Conservation (phyloP, 2,329 filamentous ascomycete genomes). For the Pseudogymnoascus sp. region DNA sequence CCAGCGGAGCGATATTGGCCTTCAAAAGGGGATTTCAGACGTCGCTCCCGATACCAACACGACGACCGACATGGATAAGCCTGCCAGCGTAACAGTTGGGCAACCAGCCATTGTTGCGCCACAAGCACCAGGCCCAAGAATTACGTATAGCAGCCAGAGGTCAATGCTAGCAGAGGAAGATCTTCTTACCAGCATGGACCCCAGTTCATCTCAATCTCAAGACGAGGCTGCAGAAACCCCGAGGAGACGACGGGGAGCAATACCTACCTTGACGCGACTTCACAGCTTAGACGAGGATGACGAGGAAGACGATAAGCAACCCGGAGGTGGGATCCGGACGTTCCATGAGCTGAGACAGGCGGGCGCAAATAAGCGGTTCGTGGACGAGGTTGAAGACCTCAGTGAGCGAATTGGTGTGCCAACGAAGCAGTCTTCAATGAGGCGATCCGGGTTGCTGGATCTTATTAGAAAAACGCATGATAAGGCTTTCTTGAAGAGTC, state of each 20-base stretch:
- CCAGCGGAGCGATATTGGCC: slow-evolving; percentile 12
- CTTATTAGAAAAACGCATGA: slow-evolving; percentile 50
- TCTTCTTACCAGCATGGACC: slow-evolving; percentile 18
- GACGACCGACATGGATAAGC: background rate
- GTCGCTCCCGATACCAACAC: background rate
- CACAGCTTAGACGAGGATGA: slow-evolving; percentile 24
- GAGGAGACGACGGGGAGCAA: slow-evolving; percentile 18
- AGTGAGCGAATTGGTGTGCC: slow-evolving; percentile 51
- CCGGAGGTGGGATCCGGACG: slow-evolving; percentile 43
- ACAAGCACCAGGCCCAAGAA: slow-evolving; percentile 19
- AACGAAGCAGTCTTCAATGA: slow-evolving; percentile 38
- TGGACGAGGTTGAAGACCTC: slow-evolving; percentile 57
- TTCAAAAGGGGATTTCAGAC: background rate
- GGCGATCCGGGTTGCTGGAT: slow-evolving; percentile 51
- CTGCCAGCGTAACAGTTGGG: background rate
- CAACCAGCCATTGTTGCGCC: background rate
- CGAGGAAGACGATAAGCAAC: slow-evolving; percentile 21
- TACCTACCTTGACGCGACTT: slow-evolving; percentile 21
- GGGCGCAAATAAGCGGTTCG: slow-evolving; percentile 56
- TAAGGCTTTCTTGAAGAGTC: slow-evolving; percentile 57
- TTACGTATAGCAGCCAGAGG: slow-evolving; percentile 27
- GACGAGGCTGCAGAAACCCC: slow-evolving; percentile 13
- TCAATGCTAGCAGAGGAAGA: slow-evolving; percentile 28
- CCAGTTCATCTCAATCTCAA: slow-evolving; percentile 7
- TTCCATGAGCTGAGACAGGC: slow-evolving; percentile 59